Conservation (phyloP, 306 rosid species). For the Dalbergia cultrata region DNA sequence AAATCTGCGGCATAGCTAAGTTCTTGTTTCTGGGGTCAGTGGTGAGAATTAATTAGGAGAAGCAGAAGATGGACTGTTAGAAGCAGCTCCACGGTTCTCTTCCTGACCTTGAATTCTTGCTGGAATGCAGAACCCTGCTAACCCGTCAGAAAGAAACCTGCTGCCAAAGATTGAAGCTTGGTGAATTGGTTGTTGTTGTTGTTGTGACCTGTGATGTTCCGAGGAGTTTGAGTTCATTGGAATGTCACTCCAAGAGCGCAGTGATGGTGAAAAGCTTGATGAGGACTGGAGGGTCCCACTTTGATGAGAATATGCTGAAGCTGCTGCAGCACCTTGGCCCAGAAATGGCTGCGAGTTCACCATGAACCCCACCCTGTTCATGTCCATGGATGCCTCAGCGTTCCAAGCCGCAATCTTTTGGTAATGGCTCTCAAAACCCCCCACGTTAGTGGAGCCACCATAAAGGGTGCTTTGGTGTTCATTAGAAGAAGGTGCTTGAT, state of each 20-base stretch:
- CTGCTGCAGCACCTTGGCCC: constrained; percentile 49
- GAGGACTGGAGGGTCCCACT: constrained; percentile 72
- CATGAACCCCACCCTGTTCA: constrained; percentile 50
- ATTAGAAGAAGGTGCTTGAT: constrained; percentile 45
- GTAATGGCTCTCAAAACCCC: constrained; percentile 58
- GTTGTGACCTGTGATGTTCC: constrained; percentile 48
- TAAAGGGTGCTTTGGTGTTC: constrained; percentile 52
- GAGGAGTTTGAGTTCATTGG: constrained; percentile 47
- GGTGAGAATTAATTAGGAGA: constrained; percentile 62
- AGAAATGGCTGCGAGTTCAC: constrained; percentile 57
- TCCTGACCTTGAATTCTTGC: constrained; percentile 56
- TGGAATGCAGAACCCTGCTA: constrained; percentile 61
- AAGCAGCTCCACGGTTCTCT: constrained; percentile 56
- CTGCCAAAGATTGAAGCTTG: constrained; percentile 64
- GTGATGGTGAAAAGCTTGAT: constrained; percentile 62
- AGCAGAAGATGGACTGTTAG: constrained; percentile 58
- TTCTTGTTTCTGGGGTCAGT: constrained; percentile 41
- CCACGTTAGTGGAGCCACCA: constrained; percentile 34
- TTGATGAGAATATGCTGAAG: constrained; percentile 51
- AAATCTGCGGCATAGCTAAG: neutral
- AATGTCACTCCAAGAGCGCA: constrained; percentile 60
- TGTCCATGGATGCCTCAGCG: constrained; percentile 40
- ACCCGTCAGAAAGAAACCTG: constrained; percentile 58
- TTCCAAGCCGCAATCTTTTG: constrained; percentile 64
- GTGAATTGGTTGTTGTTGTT: constrained; percentile 40